Evolutionary conservation across 2,329 filamentous ascomycete species (phyloP).

Genomic region (Monosporascus sp.): DNA sequence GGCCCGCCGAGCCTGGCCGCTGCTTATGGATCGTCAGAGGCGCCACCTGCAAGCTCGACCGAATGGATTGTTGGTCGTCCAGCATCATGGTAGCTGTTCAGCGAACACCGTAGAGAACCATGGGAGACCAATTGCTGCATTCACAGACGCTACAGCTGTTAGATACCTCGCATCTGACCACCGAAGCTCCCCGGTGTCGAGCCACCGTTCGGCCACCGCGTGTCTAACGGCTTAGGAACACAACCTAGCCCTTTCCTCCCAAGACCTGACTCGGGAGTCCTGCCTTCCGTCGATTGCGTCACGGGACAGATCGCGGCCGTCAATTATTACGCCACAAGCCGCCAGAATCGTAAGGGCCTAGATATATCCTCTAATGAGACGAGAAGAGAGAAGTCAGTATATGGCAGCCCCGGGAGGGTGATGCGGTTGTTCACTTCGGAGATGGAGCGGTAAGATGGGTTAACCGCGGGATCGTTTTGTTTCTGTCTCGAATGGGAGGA

Average conservation of each 20-base stretch:
- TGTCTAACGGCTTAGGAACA: neutral
- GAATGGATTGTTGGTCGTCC: constrained; percentile 40
- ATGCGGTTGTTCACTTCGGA: too few relatives aligned
- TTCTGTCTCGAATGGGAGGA: neutral
- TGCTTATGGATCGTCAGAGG: constrained; percentile 51
- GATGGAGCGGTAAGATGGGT: too few relatives aligned
- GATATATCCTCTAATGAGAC: neutral
- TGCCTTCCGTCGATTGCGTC: neutral
- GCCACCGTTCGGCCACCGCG: neutral
- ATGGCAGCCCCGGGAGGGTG: too few relatives aligned
- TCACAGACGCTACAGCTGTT: constrained; percentile 17
- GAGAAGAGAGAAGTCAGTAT: neutral
- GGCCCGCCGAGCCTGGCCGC: constrained; percentile 23
- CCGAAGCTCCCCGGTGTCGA: neutral
- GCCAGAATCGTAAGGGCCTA: neutral
- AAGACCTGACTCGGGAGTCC: neutral
- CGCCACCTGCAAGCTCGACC: constrained; percentile 58
- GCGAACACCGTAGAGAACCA: constrained; percentile 29
- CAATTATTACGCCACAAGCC: neutral
- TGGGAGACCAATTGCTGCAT: constrained; percentile 24
- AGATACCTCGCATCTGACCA: neutral
- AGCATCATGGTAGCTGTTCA: constrained; percentile 42
- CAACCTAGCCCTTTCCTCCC: neutral
- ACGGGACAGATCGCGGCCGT: neutral
- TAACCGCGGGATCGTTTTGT: neutral